A percentile compares a stretch with the other conserved stretches of the same genome.
Evolutionary conservation across 2,329 filamentous ascomycete species (phyloP).

Genomic region (Gliomastix tumulicola): DNA sequence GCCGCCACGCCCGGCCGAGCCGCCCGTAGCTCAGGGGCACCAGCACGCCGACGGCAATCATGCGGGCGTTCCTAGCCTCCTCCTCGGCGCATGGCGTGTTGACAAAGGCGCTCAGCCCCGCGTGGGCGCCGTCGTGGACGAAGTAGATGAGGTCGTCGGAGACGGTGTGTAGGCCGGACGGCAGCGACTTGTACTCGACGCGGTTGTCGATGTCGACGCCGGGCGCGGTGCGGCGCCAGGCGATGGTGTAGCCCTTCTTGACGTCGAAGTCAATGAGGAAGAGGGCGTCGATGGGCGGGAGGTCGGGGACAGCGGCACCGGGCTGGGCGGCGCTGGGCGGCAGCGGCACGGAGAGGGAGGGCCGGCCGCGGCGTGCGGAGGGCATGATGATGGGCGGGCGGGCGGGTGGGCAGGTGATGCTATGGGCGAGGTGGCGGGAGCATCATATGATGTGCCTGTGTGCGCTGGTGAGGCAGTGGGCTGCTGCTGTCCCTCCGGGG

Average conservation of each 20-base stretch:
- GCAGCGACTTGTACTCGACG: constrained; percentile 94
- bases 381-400: constrained; percentile 29
- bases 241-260: constrained; percentile 84
- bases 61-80: constrained; percentile 76
- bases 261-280: constrained; percentile 91
- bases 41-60: constrained; percentile 85
- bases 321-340: constrained; percentile 4
- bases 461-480: no score
- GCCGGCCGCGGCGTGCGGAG: constrained; percentile 27
- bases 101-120: constrained; percentile 86
- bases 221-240: constrained; percentile 71
- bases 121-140: constrained; percentile 70
- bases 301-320: constrained; percentile 10
- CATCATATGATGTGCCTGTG: no score
- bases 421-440: constrained; percentile 8
- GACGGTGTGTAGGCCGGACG: constrained; percentile 86
- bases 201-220: constrained; percentile 73
- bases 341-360: constrained; percentile 29
- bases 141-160: constrained; percentile 90
- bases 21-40: constrained; percentile 81
- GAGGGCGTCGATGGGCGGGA: constrained; percentile 57
- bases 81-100: constrained; percentile 73
- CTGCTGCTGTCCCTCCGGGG: no score
- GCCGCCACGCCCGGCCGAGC: constrained; percentile 82
- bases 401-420: no score